Conservation (phyloP, 352 stramenopile genomes). For the Pythium angustatum region DNA sequence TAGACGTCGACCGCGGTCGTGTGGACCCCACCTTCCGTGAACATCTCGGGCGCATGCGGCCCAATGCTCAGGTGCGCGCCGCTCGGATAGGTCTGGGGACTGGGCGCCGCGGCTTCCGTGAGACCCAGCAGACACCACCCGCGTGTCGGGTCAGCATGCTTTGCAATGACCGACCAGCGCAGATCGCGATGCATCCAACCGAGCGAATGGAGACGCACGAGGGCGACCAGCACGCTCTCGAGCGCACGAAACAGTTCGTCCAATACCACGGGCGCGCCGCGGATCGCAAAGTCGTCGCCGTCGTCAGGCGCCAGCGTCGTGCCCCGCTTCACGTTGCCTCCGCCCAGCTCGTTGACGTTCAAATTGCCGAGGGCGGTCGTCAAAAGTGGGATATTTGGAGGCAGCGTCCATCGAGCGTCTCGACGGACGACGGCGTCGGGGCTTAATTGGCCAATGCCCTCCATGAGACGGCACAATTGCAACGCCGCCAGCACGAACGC, state of each 20-base stretch:
- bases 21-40: neutral
- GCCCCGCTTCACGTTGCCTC: neutral
- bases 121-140: conserved; percentile 19
- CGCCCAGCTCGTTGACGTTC: too few species aligned
- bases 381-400: too few species aligned
- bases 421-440: too few species aligned
- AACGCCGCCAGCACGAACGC: too few species aligned
- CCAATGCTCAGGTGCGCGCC: neutral
- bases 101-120: conserved; percentile 4
- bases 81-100: neutral
- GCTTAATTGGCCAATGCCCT: too few species aligned
- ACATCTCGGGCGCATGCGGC: conserved; percentile 20
- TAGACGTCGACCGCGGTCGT: conserved; percentile 21
- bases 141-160: neutral
- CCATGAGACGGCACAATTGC: too few species aligned
- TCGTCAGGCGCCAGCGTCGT: too few species aligned
- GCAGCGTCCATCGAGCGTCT: too few species aligned
- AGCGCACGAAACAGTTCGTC: neutral
- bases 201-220: neutral
- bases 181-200: conserved; percentile 19
- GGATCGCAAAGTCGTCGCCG: neutral
- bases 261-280: neutral
- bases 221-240: neutral
- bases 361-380: too few species aligned
- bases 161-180: conserved; percentile 16